These are phyloP conservation scores for Fagus crenata DNA, from an alignment of 306 rosid species.

Conservation along the genomic window DNA sequence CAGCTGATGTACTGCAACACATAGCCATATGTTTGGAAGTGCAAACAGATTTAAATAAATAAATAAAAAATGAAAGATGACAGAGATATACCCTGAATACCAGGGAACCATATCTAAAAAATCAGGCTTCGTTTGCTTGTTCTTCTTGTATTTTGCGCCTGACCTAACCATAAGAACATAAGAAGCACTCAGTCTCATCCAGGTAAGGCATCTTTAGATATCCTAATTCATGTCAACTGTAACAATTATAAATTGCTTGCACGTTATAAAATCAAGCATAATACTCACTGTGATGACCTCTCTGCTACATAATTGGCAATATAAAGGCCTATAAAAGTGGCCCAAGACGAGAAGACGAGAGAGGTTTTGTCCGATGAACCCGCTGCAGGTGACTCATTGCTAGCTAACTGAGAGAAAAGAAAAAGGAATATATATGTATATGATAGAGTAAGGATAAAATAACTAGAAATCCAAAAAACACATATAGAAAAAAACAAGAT, in stretches of 20 bases:
- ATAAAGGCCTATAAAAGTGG: constrained; percentile 88
- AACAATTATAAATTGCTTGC: constrained; percentile 1
- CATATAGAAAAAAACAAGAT: background rate
- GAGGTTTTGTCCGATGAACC: constrained; percentile 82
- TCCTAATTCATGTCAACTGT: background rate
- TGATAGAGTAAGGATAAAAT: constrained; percentile 10
- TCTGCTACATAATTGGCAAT: constrained; percentile 89
- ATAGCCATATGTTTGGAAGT: constrained; percentile 16
- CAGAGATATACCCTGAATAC: constrained; percentile 81
- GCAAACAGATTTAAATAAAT: constrained; percentile 1
- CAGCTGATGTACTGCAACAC: constrained; percentile 92
- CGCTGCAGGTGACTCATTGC: constrained; percentile 73
- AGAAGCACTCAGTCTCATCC: background rate
- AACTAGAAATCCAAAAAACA: background rate
- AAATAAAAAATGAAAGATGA: background rate
- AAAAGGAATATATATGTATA: constrained; percentile 11
- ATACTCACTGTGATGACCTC: constrained; percentile 83
- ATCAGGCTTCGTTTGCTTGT: constrained; percentile 79
- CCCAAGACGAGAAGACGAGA: constrained; percentile 86
- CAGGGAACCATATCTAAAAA: constrained; percentile 98
- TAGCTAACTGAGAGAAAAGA: constrained; percentile 59
- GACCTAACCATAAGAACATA: constrained; percentile 51
- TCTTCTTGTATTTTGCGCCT: constrained; percentile 68
- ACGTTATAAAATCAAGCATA: constrained; percentile 20
- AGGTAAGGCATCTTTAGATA: background rate